phyloP scores from a whole-genome alignment of 306 rosid species.

The Canavalia ensiformis region DNA sequence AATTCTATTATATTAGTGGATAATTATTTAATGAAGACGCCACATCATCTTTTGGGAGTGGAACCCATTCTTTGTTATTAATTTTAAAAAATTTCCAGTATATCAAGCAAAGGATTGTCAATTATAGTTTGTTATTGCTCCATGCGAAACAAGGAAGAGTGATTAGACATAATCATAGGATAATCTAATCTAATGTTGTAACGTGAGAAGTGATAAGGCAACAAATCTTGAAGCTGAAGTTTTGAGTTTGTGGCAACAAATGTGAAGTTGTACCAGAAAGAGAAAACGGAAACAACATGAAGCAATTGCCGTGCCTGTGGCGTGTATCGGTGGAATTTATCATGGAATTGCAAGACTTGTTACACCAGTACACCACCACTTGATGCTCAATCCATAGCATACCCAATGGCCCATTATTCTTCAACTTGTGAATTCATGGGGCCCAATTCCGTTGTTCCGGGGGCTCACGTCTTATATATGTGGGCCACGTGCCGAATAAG shows the following conservation, averaged over 20 bases:
- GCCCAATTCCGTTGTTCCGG: no score
- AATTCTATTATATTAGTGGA: background rate
- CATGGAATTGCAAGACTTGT: background rate
- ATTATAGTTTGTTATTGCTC: background rate
- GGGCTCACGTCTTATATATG: no score
- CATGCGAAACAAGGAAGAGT: constrained; percentile 2
- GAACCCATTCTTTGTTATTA: background rate
- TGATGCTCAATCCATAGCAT: background rate
- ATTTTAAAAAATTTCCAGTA: background rate
- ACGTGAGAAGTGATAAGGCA: background rate
- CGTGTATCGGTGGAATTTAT: background rate
- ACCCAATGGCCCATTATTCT: background rate
- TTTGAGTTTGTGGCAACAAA: background rate
- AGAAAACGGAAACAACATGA: constrained; percentile 2
- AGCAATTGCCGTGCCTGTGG: constrained; percentile 4
- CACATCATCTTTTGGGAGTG: background rate
- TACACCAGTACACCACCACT: background rate
- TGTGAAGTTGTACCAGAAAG: background rate
- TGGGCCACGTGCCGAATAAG: no score
- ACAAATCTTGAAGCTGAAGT: constrained; percentile 2
- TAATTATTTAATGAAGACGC: background rate
- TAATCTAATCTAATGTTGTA: background rate
- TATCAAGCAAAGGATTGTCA: constrained; percentile 12
- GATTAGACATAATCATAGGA: background rate
- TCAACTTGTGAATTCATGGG: no score